Evolutionary conservation across 257 asterid genomes (phyloP), one percentile per base, ranked within the genome.

Genomic region (Henckelia pumila): DNA sequence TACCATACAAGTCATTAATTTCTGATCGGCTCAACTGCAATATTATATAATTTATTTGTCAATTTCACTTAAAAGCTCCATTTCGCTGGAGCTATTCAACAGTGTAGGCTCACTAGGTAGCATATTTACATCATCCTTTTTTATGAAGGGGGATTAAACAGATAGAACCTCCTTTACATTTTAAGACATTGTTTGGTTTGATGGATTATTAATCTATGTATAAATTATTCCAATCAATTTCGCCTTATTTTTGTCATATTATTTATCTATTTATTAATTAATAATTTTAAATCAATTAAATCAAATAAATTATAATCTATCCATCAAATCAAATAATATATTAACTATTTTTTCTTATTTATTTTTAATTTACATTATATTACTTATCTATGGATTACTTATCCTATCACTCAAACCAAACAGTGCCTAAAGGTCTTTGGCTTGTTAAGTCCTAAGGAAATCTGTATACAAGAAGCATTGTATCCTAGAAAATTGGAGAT

Each of bases 21-120:
- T 90, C 99, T 35, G 89, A 57, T 57, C 78, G 83, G 71, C 77
- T 85, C 37, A 93, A 95, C 99, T 93, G 94, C 78, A 81, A 72
- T 57, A 17, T 40, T 28, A 58, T 57, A 49, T 70, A 44, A 11
- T 64, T 26, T 19, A 22, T 30, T 14, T 26, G 32, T 20, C 50
- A 64, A 56, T 47, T 37, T 35, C 50, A 37, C 55, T 10, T 26
- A 33, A n/a, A 62, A 24, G 57, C 47, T 44, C n/a, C 19, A 52
- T 44, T 49, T 37, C 8, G 16, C 62, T 35, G n/a, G 6, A 40
- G 26, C 40, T 63, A 64, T 28, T 63, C 40, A 20, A 63, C 30
- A 53, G 17, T 40, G 29, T 35, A 44, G 28, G 59, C 71, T 56
- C 40, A 55, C 29, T 32, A 22, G 35, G 26, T 24, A 61, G 20